phyloP scores from a whole-genome alignment of 345 rosid genomes.

The Raphanus sativus region DNA sequence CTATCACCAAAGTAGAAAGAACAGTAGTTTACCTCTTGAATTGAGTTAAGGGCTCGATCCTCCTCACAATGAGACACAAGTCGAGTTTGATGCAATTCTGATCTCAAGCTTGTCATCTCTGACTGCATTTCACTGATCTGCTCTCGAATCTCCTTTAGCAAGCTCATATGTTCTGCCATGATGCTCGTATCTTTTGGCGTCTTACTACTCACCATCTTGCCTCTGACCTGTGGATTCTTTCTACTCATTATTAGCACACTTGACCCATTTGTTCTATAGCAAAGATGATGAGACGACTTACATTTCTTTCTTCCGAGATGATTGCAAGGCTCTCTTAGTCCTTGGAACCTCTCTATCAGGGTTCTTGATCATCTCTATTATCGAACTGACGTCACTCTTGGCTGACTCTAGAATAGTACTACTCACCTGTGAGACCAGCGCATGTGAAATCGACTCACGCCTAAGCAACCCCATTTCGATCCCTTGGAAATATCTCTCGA shows the following conservation, averaged over 20 bases:
- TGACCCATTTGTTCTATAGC: not conserved
- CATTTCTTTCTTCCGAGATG: slow-evolving; percentile 35
- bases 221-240: slow-evolving; percentile 33
- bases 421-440: slow-evolving; percentile 42
- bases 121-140: slow-evolving; percentile 62
- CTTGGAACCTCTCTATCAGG: slow-evolving; percentile 55
- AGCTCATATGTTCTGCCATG: slow-evolving; percentile 44
- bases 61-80: slow-evolving; percentile 50
- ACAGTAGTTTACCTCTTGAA: slow-evolving; percentile 28
- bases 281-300: not conserved
- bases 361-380: slow-evolving; percentile 40
- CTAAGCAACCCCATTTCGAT: slow-evolving; percentile 32
- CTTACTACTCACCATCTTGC: slow-evolving; percentile 42
- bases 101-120: slow-evolving; percentile 53
- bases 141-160: slow-evolving; percentile 63
- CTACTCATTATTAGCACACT: slow-evolving; percentile 18
- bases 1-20: not conserved
- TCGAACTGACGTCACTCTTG: slow-evolving; percentile 23
- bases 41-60: slow-evolving; percentile 24
- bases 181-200: slow-evolving; percentile 34
- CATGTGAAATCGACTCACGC: slow-evolving; percentile 44
- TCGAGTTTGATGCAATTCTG: slow-evolving; percentile 37
- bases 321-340: slow-evolving; percentile 40
- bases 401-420: slow-evolving; percentile 34
- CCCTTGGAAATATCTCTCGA: slow-evolving; percentile 36